Evolutionary conservation across 2,329 filamentous ascomycete genomes (phyloP).

Genomic region (Podosphaera xanthii): DNA sequence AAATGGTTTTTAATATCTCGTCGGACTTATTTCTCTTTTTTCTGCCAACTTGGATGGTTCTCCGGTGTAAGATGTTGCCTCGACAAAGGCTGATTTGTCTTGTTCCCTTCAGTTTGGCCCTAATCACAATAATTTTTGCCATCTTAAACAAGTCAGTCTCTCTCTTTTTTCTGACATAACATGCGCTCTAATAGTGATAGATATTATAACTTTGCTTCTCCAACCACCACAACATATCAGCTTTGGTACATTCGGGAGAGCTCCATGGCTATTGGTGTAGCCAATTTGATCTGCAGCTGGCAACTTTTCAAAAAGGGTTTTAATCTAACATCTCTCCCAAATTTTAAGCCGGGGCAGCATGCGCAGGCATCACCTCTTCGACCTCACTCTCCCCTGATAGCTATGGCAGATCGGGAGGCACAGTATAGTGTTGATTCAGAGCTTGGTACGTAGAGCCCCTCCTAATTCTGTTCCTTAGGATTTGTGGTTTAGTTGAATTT

Average conservation of each 20-base stretch:
- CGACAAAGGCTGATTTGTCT: slow-evolving; percentile 22
- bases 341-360: not conserved
- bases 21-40: slow-evolving; percentile 35
- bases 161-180: not conserved
- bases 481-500: too few relatives aligned
- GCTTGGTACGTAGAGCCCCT: not conserved
- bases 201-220: slow-evolving; percentile 13
- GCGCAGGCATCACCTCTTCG: not conserved
- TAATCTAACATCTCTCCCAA: slow-evolving; percentile 2
- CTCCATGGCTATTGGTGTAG: slow-evolving; percentile 25
- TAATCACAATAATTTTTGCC: slow-evolving; percentile 28
- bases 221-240: slow-evolving; percentile 10
- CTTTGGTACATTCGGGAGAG: slow-evolving; percentile 30
- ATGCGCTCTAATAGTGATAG: slow-evolving; percentile 2
- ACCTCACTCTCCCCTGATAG: not conserved
- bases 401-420: not conserved
- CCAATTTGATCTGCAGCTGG: slow-evolving; percentile 29
- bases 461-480: too few relatives aligned
- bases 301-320: slow-evolving; percentile 10
- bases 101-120: slow-evolving; percentile 24
- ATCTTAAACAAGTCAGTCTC: slow-evolving; percentile 23
- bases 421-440: not conserved
- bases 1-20: slow-evolving; percentile 32
- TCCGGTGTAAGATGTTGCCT: slow-evolving; percentile 18
- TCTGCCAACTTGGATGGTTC: slow-evolving; percentile 23